Percentiles rank a stretch among this genome's conserved stretches.
phyloP scores from a whole-genome alignment of 306 rosid species.

The Cicer chorassanicum region DNA sequence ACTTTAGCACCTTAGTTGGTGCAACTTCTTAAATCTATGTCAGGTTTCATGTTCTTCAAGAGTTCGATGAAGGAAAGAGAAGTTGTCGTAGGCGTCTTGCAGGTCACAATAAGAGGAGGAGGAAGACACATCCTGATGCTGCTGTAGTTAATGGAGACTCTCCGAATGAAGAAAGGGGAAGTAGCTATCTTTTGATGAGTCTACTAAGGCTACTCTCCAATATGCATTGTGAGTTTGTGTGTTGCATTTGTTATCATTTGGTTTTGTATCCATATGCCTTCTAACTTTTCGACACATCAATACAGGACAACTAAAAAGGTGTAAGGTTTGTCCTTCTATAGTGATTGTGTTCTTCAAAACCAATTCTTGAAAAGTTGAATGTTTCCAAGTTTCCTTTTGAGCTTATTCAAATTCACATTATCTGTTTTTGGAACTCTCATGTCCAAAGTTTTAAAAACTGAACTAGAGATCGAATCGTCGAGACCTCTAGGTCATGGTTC shows the following conservation, averaged over 20 bases:
- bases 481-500: too few relatives aligned
- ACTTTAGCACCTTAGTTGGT: conserved; percentile 42
- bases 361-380: conserved; percentile 11
- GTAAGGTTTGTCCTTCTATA: background rate
- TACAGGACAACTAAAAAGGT: conserved; percentile 23
- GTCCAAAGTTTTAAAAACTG: too few relatives aligned
- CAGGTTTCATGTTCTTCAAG: conserved; percentile 97
- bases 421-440: conserved; percentile 11
- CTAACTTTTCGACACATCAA: conserved; percentile 19
- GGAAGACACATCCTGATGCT: conserved; percentile 78
- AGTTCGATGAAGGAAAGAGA: conserved; percentile 97
- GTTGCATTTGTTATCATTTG: conserved; percentile 5
- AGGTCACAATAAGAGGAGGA: conserved; percentile 92
- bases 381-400: conserved; percentile 18
- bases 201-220: conserved; percentile 81
- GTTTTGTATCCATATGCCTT: conserved; percentile 24
- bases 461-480: too few relatives aligned
- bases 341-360: conserved; percentile 30
- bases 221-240: conserved; percentile 73
- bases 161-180: conserved; percentile 70
- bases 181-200: conserved; percentile 76
- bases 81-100: conserved; percentile 97
- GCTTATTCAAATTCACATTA: conserved; percentile 18
- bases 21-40: conserved; percentile 49
- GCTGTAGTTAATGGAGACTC: conserved; percentile 63